Evolutionary conservation across 345 rosid species (phyloP).

Genomic region (Clausena lansium): DNA sequence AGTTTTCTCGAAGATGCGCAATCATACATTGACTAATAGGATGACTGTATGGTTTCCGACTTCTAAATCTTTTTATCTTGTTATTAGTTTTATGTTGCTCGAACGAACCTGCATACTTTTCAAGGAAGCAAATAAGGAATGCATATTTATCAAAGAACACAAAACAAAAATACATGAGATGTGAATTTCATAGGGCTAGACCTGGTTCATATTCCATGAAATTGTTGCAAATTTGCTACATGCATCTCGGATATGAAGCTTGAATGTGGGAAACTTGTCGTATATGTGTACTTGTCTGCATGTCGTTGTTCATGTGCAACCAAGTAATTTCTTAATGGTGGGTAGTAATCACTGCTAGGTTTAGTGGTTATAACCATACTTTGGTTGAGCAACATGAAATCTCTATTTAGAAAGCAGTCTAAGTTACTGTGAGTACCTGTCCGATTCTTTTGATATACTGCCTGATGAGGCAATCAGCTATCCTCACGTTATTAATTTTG

Average conservation of each 20-base stretch:
- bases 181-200: background rate
- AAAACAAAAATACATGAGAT: background rate
- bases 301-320: background rate
- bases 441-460: background rate
- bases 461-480: background rate
- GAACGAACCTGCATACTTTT: background rate
- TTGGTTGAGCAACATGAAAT: background rate
- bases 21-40: slow-evolving; percentile 93
- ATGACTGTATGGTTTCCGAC: slow-evolving; percentile 71
- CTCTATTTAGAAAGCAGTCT: background rate
- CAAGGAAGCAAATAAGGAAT: background rate
- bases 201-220: background rate
- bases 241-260: background rate
- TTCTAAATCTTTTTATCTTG: background rate
- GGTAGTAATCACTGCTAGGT: background rate
- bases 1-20: slow-evolving; percentile 99
- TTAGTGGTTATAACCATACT: background rate
- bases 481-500: background rate
- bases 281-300: background rate
- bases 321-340: background rate
- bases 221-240: background rate
- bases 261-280: background rate
- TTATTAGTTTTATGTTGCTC: background rate
- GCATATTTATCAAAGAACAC: background rate
- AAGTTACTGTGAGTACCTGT: background rate